Percentiles rank a stretch among this genome's conserved stretches.
phyloP scores from a whole-genome alignment of 2,329 filamentous ascomycete genomes.

The Sordariomycetes sp. region DNA sequence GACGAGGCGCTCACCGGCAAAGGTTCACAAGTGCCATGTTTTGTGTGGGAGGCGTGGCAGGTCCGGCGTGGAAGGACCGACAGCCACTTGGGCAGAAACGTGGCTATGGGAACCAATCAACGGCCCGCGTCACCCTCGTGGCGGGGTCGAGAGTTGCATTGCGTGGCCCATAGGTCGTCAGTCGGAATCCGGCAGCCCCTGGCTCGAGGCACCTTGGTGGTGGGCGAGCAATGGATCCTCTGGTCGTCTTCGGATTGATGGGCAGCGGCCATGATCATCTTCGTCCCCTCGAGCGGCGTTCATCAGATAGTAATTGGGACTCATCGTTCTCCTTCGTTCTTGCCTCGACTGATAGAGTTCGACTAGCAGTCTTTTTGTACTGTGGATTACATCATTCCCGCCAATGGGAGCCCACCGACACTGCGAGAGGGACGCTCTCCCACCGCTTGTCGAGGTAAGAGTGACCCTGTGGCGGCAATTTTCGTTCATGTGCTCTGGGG shows the following conservation, averaged over 20 bases:
- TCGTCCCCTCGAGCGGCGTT: not conserved
- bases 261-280: not conserved
- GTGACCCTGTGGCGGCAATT: not conserved
- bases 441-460: not conserved
- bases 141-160: not conserved
- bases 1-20: not conserved
- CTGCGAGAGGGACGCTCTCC: not conserved
- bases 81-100: not conserved
- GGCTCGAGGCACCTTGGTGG: not conserved
- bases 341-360: not conserved
- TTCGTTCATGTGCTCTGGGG: not conserved
- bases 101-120: not conserved
- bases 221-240: not conserved
- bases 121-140: not conserved
- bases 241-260: not conserved
- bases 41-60: not conserved
- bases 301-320: no score
- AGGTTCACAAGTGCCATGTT: not conserved
- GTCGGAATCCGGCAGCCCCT: not conserved
- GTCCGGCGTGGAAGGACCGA: not conserved
- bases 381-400: not conserved
- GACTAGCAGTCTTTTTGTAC: not conserved
- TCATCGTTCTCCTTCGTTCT: not conserved
- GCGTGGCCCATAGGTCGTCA: not conserved
- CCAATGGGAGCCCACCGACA: not conserved